Evolutionary conservation across 2,329 filamentous ascomycete species (phyloP).

Genomic region (Sporothrix mexicana): DNA sequence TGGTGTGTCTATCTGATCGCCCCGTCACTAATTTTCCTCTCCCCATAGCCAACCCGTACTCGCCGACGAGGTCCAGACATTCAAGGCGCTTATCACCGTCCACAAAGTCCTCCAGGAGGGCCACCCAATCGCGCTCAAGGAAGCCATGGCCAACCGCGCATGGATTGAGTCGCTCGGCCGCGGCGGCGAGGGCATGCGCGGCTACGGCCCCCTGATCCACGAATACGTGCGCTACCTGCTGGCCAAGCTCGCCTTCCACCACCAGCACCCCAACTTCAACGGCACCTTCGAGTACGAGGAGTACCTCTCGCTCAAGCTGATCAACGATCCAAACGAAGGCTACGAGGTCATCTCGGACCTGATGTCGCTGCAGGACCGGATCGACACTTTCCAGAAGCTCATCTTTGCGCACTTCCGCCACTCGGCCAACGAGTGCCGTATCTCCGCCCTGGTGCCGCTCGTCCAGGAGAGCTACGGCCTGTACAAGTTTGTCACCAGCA

Average conservation of each 20-base stretch:
- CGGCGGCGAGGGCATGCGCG: conserved; percentile 85
- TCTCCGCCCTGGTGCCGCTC: conserved; percentile 88
- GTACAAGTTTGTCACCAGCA: conserved; percentile 99
- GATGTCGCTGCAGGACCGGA: conserved; percentile 96
- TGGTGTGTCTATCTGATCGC: background rate
- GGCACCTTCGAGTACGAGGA: conserved; percentile 99
- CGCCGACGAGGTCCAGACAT: conserved; percentile 97
- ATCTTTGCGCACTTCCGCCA: conserved; percentile 96
- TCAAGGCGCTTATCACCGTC: conserved; percentile 96
- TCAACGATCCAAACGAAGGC: conserved; percentile 98
- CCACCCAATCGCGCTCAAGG: conserved; percentile 83
- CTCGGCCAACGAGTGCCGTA: conserved; percentile 92
- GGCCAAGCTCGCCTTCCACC: conserved; percentile 94
- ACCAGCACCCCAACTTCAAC: conserved; percentile 97
- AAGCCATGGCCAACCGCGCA: conserved; percentile 83
- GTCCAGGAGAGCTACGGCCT: conserved; percentile 99
- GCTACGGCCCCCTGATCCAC: conserved; percentile 89
- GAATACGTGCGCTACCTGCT: conserved; percentile 97
- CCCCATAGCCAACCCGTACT: conserved; percentile 84
- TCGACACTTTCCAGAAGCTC: conserved; percentile 97
- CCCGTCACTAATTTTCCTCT: background rate
- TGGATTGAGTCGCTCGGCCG: conserved; percentile 94
- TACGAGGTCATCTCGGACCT: conserved; percentile 96
- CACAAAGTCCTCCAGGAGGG: conserved; percentile 98
- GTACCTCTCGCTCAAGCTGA: conserved; percentile 96